phyloP scores from a whole-genome alignment of 2,329 filamentous ascomycete genomes.

The Penicillium sp. region DNA sequence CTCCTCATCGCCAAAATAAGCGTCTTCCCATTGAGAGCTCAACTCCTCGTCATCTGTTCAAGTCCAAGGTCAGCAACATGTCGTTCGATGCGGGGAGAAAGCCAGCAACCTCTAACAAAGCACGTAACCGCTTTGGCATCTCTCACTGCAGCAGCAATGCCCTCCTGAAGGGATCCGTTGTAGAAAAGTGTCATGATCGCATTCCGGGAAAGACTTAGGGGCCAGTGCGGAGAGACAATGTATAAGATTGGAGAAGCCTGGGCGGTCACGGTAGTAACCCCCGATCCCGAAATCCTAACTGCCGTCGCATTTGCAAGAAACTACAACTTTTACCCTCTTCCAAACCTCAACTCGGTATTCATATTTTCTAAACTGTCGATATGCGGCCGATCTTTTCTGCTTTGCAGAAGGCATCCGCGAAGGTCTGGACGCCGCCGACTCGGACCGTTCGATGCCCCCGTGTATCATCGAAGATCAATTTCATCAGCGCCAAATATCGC shows the following conservation, averaged over 20 bases:
- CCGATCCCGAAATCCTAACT: slow-evolving; percentile 14
- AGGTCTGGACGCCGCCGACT: slow-evolving; percentile 22
- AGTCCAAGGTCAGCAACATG: slow-evolving; percentile 10
- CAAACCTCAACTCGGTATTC: background rate
- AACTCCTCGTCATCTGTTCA: slow-evolving; percentile 64
- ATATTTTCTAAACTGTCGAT: background rate
- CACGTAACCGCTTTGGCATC: slow-evolving; percentile 77
- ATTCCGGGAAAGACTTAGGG: slow-evolving; percentile 2
- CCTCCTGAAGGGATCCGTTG: slow-evolving; percentile 73
- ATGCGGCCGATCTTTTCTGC: slow-evolving; percentile 33
- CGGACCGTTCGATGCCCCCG: slow-evolving; percentile 20
- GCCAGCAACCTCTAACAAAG: slow-evolving; percentile 69
- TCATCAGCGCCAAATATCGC: slow-evolving; percentile 37
- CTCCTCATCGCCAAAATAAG: slow-evolving; percentile 57
- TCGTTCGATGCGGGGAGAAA: slow-evolving; percentile 17
- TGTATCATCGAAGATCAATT: slow-evolving; percentile 26
- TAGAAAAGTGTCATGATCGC: slow-evolving; percentile 67
- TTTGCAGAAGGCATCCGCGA: slow-evolving; percentile 24
- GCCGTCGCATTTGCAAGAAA: slow-evolving; percentile 4
- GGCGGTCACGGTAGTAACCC: slow-evolving; percentile 22
- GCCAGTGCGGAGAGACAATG: slow-evolving; percentile 16
- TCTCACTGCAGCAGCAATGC: slow-evolving; percentile 71
- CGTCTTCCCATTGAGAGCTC: slow-evolving; percentile 69
- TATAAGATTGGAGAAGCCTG: slow-evolving; percentile 23
- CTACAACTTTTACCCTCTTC: background rate